phyloP scores from a whole-genome alignment of 768 basidiomycete genomes.

The Hygrocybe coccinea region DNA sequence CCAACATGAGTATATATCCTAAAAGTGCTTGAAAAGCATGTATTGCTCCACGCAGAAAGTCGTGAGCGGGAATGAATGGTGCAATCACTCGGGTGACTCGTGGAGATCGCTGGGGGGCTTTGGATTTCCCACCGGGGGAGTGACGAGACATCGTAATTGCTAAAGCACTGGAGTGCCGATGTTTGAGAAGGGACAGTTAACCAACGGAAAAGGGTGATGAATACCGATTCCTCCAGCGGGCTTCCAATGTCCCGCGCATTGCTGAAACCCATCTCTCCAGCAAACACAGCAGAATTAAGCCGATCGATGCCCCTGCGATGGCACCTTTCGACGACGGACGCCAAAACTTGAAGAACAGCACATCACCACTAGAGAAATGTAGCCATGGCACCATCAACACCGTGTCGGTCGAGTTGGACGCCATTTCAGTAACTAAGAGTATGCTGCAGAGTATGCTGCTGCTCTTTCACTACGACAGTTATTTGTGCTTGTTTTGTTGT shows the following conservation, averaged over 20 bases:
- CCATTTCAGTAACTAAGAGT: background rate
- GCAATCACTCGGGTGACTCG: constrained; percentile 35
- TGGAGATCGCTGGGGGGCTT: background rate
- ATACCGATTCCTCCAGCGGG: constrained; percentile 58
- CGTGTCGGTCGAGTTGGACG: constrained; percentile 11
- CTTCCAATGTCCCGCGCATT: constrained; percentile 47
- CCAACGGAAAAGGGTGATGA: background rate
- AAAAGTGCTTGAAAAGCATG: constrained; percentile 60
- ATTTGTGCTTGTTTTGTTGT: too few species aligned
- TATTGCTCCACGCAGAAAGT: constrained; percentile 64
- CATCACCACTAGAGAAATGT: constrained; percentile 63
- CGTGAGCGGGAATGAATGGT: constrained; percentile 65
- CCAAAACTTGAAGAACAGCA: constrained; percentile 65
- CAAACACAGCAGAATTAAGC: constrained; percentile 60
- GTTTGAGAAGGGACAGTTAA: background rate
- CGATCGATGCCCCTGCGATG: constrained; percentile 71
- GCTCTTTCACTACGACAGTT: too few species aligned
- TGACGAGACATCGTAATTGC: constrained; percentile 7
- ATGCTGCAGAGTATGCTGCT: too few species aligned
- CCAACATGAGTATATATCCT: constrained; percentile 72
- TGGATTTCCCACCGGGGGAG: background rate
- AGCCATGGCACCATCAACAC: constrained; percentile 62
- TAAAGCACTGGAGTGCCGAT: background rate
- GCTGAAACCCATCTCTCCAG: constrained; percentile 68
- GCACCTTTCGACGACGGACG: constrained; percentile 63